Conservation (phyloP, 805 yeast species). For the Scheffersomyces amazonensis region DNA sequence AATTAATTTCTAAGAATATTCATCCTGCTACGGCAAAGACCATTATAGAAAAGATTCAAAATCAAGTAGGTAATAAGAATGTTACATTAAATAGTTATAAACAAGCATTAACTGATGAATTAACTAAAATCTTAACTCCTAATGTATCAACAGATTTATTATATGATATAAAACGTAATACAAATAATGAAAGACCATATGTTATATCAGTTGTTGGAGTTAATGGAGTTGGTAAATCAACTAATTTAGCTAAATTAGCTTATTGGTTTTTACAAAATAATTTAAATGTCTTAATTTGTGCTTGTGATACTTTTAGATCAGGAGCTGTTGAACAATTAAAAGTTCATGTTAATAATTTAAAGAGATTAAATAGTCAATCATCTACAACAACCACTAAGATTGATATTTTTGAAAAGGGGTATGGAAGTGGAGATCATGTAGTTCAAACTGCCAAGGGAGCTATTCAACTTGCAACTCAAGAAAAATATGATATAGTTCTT, state of each 20-base stretch:
- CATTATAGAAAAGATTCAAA: constrained; percentile 67
- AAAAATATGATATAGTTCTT: constrained; percentile 77
- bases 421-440: constrained; percentile 93
- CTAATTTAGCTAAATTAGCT: constrained; percentile 90
- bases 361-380: constrained; percentile 56
- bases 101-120: constrained; percentile 58
- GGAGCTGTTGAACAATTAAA: constrained; percentile 98
- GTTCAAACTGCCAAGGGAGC: constrained; percentile 92
- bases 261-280: constrained; percentile 94
- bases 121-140: constrained; percentile 82
- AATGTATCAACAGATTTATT: constrained; percentile 84
- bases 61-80: constrained; percentile 71
- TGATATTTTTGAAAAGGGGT: constrained; percentile 90
- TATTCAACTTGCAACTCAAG: constrained; percentile 68
- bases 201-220: constrained; percentile 98
- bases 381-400: constrained; percentile 43
- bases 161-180: constrained; percentile 63
- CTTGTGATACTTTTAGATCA: constrained; percentile 96
- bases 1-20: constrained; percentile 80
- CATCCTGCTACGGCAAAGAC: constrained; percentile 85
- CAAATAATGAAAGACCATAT: constrained; percentile 57
- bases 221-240: constrained; percentile 97
- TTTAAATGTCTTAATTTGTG: constrained; percentile 82
- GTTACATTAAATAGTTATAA: constrained; percentile 72
- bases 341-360: constrained; percentile 85